Evolutionary conservation across 805 yeast species (phyloP).

Genomic region (Candida silvicultrix): DNA sequence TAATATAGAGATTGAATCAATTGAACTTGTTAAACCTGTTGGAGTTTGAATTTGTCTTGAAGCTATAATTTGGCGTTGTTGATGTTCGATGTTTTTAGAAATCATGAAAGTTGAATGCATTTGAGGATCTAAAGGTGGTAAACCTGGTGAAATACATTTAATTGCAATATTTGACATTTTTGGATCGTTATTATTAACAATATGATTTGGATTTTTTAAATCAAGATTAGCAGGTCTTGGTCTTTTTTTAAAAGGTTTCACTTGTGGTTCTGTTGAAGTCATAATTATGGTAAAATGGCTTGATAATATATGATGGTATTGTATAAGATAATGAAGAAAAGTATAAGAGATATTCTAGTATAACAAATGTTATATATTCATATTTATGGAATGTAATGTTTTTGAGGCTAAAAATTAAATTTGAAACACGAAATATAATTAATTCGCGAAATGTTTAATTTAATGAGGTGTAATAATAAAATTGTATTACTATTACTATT

Average conservation of each 20-base stretch:
- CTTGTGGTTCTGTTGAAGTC: slow-evolving; percentile 4
- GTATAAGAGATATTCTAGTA: no score
- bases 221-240: slow-evolving; percentile 22
- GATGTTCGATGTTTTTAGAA: slow-evolving; percentile 21
- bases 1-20: slow-evolving; percentile 16
- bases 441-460: no score
- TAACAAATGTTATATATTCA: no score
- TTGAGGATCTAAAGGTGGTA: slow-evolving; percentile 21
- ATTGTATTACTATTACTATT: no score
- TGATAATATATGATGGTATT: no score
- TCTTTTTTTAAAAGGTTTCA: slow-evolving; percentile 12
- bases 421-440: no score
- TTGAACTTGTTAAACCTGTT: slow-evolving; percentile 7
- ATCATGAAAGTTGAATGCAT: slow-evolving; percentile 22
- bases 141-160: slow-evolving; percentile 23
- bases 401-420: no score
- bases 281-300: no score
- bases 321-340: no score
- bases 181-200: not conserved
- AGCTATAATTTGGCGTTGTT: slow-evolving; percentile 22
- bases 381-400: no score
- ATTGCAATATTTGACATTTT: slow-evolving; percentile 15
- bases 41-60: slow-evolving; percentile 11
- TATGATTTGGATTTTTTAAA: slow-evolving; percentile 11
- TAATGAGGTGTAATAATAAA: no score